Conservation (phyloP, 768 basidiomycete species). For the Saitozyma sp. region DNA sequence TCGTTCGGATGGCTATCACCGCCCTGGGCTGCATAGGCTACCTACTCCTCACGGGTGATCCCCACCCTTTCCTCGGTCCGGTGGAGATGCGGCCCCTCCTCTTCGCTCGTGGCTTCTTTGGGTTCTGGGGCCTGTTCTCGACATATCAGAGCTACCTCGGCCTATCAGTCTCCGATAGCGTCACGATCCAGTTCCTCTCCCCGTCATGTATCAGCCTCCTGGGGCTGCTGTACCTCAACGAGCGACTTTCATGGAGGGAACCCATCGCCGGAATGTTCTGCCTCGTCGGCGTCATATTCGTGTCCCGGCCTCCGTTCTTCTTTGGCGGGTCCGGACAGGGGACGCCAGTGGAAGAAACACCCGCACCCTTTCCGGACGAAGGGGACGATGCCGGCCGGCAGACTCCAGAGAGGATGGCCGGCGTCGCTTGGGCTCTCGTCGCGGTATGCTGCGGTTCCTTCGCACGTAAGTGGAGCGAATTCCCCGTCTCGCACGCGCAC, state of each 20-base stretch:
- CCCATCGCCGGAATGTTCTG: conserved; percentile 67
- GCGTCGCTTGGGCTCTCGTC: conserved; percentile 67
- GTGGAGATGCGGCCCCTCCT: conserved; percentile 66
- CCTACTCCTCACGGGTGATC: conserved; percentile 58
- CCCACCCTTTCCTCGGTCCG: conserved; percentile 68
- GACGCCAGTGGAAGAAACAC: conserved; percentile 8
- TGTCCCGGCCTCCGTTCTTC: conserved; percentile 73
- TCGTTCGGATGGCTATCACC: conserved; percentile 65
- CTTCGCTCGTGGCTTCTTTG: conserved; percentile 62
- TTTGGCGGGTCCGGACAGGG: conserved; percentile 58
- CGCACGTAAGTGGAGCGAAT: conserved; percentile 52
- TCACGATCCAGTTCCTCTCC: conserved; percentile 71
- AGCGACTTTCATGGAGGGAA: conserved; percentile 62
- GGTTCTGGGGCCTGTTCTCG: conserved; percentile 71
- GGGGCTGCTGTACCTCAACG: conserved; percentile 65
- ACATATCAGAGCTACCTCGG: conserved; percentile 44
- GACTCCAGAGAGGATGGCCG: conserved; percentile 58
- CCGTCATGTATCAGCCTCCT: conserved; percentile 67
- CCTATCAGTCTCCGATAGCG: conserved; percentile 68
- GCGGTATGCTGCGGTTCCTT: conserved; percentile 68
- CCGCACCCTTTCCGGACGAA: conserved; percentile 15
- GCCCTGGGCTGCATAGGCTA: conserved; percentile 60
- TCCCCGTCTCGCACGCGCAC: neutral
- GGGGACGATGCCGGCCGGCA: conserved; percentile 17
- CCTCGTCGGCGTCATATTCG: conserved; percentile 73